phyloP scores from a whole-genome alignment of 2,329 filamentous ascomycete species.

The Venturia effusa region DNA sequence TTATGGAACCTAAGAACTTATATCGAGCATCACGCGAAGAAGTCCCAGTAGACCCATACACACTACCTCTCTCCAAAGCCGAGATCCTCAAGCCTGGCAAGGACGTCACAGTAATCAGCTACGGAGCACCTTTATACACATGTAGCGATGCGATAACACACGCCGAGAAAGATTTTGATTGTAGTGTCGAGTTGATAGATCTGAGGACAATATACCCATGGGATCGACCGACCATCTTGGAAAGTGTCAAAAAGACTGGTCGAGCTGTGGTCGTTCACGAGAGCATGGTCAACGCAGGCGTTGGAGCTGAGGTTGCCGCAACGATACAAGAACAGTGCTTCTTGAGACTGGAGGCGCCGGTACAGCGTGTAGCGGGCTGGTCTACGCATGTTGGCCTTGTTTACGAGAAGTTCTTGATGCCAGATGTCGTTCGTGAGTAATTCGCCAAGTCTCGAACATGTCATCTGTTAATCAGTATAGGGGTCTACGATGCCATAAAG shows the following conservation, averaged over 20 bases:
- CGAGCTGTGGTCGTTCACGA: conserved; percentile 83
- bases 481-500: conserved; percentile 40
- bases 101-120: conserved; percentile 75
- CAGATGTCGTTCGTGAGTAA: conserved; percentile 77
- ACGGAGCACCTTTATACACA: conserved; percentile 80
- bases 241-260: conserved; percentile 80
- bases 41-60: conserved; percentile 70
- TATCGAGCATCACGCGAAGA: conserved; percentile 89
- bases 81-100: conserved; percentile 72
- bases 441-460: not conserved
- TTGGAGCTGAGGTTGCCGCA: conserved; percentile 81
- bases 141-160: conserved; percentile 62
- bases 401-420: conserved; percentile 62
- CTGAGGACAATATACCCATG: conserved; percentile 82
- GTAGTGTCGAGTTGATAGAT: conserved; percentile 77
- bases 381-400: conserved; percentile 70
- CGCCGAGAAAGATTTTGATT: conserved; percentile 63
- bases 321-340: conserved; percentile 85
- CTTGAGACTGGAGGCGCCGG: conserved; percentile 70
- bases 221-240: conserved; percentile 71
- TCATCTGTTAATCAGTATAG: conserved; percentile 14
- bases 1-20: conserved; percentile 89
- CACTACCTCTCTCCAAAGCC: conserved; percentile 75
- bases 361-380: conserved; percentile 80
- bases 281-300: conserved; percentile 79